phyloP scores from a whole-genome alignment of 1,139 yeast genomes.

The Geotrichum candidum region DNA sequence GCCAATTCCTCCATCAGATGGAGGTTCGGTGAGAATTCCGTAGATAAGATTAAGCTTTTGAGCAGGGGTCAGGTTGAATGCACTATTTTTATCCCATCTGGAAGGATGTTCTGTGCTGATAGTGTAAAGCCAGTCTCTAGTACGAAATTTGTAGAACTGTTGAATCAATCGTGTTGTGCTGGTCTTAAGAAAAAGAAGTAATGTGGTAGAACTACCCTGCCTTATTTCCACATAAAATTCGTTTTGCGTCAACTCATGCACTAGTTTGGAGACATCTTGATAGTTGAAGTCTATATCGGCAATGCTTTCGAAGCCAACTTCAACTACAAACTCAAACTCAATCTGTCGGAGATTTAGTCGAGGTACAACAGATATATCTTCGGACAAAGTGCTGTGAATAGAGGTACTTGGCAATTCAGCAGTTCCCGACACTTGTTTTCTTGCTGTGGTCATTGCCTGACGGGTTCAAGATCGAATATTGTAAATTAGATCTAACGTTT shows the following conservation, averaged over 20 bases:
- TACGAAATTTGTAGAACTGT: conserved; percentile 28
- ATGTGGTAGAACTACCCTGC: conserved; percentile 42
- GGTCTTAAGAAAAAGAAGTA: conserved; percentile 51
- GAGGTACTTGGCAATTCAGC: no score
- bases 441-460: no score
- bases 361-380: no score
- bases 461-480: no score
- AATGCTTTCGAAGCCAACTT: conserved; percentile 5
- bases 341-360: no score
- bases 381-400: no score
- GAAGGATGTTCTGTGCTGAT: conserved; percentile 31
- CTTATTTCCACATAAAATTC: conserved; percentile 47
- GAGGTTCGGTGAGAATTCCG: conserved; percentile 44
- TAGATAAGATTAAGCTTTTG: conserved; percentile 54
- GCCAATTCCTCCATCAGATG: conserved; percentile 50
- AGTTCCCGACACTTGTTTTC: no score
- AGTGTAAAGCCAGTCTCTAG: conserved; percentile 39
- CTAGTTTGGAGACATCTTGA: conserved; percentile 22
- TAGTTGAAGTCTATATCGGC: conserved; percentile 6
- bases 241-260: conserved; percentile 22
- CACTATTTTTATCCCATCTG: conserved; percentile 23
- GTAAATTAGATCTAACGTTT: no score
- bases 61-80: conserved; percentile 36
- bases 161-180: conserved; percentile 35
- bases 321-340: conserved; percentile 17